Conservation (phyloP, 2,329 filamentous ascomycete genomes). For the Cytospora paraplurivora region DNA sequence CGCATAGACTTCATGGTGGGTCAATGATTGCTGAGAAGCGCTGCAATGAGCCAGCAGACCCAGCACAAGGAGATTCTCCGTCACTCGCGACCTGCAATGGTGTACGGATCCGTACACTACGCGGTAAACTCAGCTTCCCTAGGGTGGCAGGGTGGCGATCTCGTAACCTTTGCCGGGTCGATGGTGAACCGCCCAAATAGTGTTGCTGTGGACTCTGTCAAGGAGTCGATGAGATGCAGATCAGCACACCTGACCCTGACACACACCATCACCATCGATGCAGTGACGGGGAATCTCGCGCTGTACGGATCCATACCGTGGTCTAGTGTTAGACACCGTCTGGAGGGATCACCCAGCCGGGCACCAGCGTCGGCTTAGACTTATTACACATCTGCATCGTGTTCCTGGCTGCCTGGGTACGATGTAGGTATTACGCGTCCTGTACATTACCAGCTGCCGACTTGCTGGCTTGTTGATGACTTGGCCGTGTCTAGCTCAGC, state of each 20-base stretch:
- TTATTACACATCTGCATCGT: conserved; percentile 13
- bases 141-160: conserved; percentile 21
- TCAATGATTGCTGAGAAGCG: conserved; percentile 12
- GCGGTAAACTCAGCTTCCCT: conserved; percentile 20
- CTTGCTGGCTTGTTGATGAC: conserved; percentile 13
- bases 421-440: conserved; percentile 23
- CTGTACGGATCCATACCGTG: conserved; percentile 9
- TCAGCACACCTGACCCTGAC: conserved; percentile 24
- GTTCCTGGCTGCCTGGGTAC: conserved; percentile 23
- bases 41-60: conserved; percentile 19
- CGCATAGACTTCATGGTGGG: conserved; percentile 10
- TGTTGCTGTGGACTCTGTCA: conserved; percentile 16
- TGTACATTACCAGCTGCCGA: conserved; percentile 8
- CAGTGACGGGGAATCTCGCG: conserved; percentile 8
- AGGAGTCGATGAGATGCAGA: conserved; percentile 21
- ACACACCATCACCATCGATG: conserved; percentile 7
- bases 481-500: conserved; percentile 10
- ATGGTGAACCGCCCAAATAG: conserved; percentile 10
- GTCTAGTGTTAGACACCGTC: not conserved
- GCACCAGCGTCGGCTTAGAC: not conserved
- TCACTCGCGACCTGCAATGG: conserved; percentile 14
- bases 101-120: conserved; percentile 13
- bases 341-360: conserved; percentile 4
- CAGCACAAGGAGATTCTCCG: conserved; percentile 21
- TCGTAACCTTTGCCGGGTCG: conserved; percentile 11